phyloP scores from a whole-genome alignment of 257 asterid genomes.

The Solanum commersonii region DNA sequence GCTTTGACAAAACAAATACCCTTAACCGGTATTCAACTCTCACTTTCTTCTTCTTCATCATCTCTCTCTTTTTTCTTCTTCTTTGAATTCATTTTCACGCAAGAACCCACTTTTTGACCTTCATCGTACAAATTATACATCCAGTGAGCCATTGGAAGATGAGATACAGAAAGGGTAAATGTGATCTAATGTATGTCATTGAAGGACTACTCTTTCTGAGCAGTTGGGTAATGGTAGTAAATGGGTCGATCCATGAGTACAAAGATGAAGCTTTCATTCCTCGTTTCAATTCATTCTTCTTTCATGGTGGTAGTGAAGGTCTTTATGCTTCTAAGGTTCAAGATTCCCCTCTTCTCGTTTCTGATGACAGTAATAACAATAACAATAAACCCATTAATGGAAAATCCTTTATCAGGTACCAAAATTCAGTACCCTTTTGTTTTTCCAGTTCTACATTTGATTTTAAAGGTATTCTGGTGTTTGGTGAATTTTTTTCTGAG shows the following conservation, averaged over 20 bases:
- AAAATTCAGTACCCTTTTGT: background rate
- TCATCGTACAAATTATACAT: background rate
- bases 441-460: background rate
- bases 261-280: constrained; percentile 74
- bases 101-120: background rate
- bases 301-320: constrained; percentile 97
- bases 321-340: constrained; percentile 71
- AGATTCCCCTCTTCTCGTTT: constrained; percentile 23
- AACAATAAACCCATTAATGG: constrained; percentile 60
- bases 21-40: background rate
- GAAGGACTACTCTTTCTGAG: constrained; percentile 19
- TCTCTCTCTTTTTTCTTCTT: background rate
- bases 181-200: constrained; percentile 43
- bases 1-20: background rate
- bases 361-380: constrained; percentile 31
- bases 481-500: background rate
- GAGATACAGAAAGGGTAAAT: constrained; percentile 13
- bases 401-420: constrained; percentile 82
- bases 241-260: constrained; percentile 94
- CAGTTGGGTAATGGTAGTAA: constrained; percentile 26
- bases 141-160: constrained; percentile 11
- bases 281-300: constrained; percentile 78
- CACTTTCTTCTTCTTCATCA: background rate
- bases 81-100: background rate
- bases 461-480: background rate